Evolutionary conservation across 2,329 filamentous ascomycete species (phyloP), one percentile per base, ranked within the genome.

Genomic region (Alternaria triticimaculans): DNA sequence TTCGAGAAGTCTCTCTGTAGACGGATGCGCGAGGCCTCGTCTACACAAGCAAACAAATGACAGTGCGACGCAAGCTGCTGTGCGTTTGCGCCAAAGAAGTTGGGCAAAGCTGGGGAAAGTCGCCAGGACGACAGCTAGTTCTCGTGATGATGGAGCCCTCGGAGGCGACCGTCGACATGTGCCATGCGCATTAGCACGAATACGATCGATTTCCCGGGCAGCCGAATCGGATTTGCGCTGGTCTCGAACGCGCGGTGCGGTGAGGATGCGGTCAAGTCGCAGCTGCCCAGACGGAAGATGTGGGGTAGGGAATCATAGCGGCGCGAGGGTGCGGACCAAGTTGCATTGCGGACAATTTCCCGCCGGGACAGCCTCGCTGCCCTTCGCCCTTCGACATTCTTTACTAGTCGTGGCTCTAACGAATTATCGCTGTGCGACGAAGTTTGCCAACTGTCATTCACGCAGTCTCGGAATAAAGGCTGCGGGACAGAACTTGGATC

Each of bases 251-350:
- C 49, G 49, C 49, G 49, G 28, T 53, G 49, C 25, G 49, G 49
- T 53, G 30, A 53, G 28, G 21, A 53, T 37, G 28, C 49, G 49
- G 49, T 23, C 49, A 37, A 53, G 49, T 30, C 33, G 28, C 49
- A 37, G 49, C 49, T 53, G 49, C 49, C 49, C 49, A 53, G 49
- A 53, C 49, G 49, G 49, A 53, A n/a, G 49, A 37, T 37, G 20
- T 53, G 49, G 49, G 49, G 20, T 53, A 53, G 18, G 14, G 20
- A 41, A n/a, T 37, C 20, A 25, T 25, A 37, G 49, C 30, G 15
- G 5, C 14, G 30, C 28, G 14, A 53, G 28, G 33, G 21, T 28
- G 33, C 20, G 15, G 49, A 53, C 28, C 49, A 37, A 30, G 9
- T 41, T 53, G 33, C 49, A 33, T 53, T 20, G 49, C 49, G 20